Evolutionary conservation across 2,329 filamentous ascomycete species (phyloP).

Genomic region (Berkeleyomyces basicola): DNA sequence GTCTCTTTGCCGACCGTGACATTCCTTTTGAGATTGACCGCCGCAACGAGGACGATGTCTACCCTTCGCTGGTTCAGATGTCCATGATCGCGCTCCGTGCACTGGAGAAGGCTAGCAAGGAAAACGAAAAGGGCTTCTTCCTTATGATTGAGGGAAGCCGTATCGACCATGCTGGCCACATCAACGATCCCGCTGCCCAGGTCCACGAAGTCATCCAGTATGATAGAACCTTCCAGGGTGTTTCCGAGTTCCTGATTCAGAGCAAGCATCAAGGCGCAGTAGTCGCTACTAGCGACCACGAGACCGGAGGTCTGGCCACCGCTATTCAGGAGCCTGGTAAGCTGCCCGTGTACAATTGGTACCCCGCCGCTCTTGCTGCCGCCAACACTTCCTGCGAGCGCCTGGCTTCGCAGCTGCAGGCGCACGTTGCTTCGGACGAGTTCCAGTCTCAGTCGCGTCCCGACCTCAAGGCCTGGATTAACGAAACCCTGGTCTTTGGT

Average conservation of each 20-base stretch:
- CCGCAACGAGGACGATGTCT: conserved; percentile 56
- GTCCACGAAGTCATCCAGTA: conserved; percentile 91
- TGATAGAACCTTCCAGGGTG: conserved; percentile 67
- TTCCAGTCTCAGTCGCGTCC: conserved; percentile 19
- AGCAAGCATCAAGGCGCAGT: conserved; percentile 61
- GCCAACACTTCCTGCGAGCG: conserved; percentile 65
- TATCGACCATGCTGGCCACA: conserved; percentile 87
- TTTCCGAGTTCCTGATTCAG: conserved; percentile 67
- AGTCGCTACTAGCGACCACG: conserved; percentile 85
- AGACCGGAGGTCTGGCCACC: conserved; percentile 75
- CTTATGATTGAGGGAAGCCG: conserved; percentile 95
- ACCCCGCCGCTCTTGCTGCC: conserved; percentile 57
- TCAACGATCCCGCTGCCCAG: conserved; percentile 69
- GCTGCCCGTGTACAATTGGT: conserved; percentile 53
- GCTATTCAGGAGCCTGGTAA: conserved; percentile 48
- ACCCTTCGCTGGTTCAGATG: conserved; percentile 88
- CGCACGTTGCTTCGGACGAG: conserved; percentile 33
- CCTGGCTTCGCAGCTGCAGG: conserved; percentile 44
- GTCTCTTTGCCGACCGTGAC: conserved; percentile 66
- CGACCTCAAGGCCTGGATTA: conserved; percentile 47
- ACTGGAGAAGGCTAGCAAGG: conserved; percentile 62
- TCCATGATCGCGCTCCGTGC: conserved; percentile 63
- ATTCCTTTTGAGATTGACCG: conserved; percentile 92
- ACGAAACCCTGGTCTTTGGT: conserved; percentile 45
- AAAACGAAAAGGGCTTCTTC: conserved; percentile 89